Conservation (phyloP, 208 protist species). For the Naegleria lovaniensis region DNA sequence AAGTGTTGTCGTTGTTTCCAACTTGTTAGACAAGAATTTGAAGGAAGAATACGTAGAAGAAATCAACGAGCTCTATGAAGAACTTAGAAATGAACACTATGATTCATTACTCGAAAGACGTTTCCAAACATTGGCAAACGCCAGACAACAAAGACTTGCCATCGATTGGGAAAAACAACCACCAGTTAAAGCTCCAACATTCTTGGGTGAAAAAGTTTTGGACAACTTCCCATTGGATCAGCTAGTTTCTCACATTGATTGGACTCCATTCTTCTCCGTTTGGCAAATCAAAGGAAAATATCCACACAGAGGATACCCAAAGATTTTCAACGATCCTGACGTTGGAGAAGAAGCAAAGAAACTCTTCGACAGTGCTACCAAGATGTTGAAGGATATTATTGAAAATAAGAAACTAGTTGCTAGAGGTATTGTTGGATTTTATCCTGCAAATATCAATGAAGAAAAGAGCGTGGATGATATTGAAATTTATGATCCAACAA, state of each 20-base stretch:
- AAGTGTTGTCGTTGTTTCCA: constrained; percentile 70
- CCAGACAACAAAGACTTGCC: constrained; percentile 48
- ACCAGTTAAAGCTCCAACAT: constrained; percentile 53
- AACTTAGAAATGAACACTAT: constrained; percentile 84
- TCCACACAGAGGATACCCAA: constrained; percentile 88
- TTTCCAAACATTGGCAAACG: constrained; percentile 67
- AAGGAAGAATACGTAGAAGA: constrained; percentile 70
- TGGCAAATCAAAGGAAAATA: constrained; percentile 88
- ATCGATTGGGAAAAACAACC: constrained; percentile 63
- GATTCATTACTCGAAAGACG: constrained; percentile 72
- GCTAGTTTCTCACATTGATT: constrained; percentile 86
- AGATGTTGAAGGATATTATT: constrained; percentile 71
- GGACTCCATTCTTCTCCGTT: constrained; percentile 87
- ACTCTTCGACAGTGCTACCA: constrained; percentile 78
- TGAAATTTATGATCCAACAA: constrained; percentile 68
- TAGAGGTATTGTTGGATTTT: constrained; percentile 70
- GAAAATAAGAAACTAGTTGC: constrained; percentile 66
- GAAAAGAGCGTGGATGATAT: constrained; percentile 75
- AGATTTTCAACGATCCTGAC: constrained; percentile 88
- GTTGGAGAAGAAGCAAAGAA: constrained; percentile 83
- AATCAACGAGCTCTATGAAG: constrained; percentile 72
- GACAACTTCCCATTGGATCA: constrained; percentile 66
- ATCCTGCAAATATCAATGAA: constrained; percentile 67
- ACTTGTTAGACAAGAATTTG: constrained; percentile 52
- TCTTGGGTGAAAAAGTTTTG: constrained; percentile 63